Conservation (phyloP, 495 filamentous ascomycete species). For the Penicillium argentinense region DNA sequence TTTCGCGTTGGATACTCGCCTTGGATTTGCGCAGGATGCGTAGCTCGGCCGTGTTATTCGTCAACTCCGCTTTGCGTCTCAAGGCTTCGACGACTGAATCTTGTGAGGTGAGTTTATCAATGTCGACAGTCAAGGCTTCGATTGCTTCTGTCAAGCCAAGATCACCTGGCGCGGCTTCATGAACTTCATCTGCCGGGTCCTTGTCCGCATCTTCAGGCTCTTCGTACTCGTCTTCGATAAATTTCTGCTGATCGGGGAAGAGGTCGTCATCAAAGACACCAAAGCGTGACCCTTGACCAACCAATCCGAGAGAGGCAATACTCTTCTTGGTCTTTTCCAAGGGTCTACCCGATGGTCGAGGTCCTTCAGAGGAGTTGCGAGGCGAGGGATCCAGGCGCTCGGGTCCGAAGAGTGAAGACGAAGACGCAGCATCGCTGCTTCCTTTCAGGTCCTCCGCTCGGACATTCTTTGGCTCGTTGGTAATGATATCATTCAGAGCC, state of each 20-base stretch:
- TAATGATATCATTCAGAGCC: constrained; percentile 93
- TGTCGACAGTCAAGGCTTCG: constrained; percentile 76
- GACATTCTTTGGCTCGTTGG: constrained; percentile 66
- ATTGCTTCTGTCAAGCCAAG: constrained; percentile 93
- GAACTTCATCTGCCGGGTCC: constrained; percentile 76
- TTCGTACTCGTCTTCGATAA: constrained; percentile 80
- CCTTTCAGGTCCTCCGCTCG: constrained; percentile 62
- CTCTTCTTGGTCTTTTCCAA: constrained; percentile 65
- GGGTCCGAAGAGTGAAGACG: constrained; percentile 37
- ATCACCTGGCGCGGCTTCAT: constrained; percentile 94
- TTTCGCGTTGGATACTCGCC: constrained; percentile 86
- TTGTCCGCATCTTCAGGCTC: constrained; percentile 60
- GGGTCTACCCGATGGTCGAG: constrained; percentile 32
- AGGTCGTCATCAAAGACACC: constrained; percentile 96
- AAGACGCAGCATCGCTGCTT: constrained; percentile 47
- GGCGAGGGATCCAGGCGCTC: constrained; percentile 49
- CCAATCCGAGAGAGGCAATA: constrained; percentile 85
- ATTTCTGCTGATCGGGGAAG: constrained; percentile 86
- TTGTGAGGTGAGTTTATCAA: constrained; percentile 84
- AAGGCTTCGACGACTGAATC: constrained; percentile 90
- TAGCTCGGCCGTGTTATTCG: constrained; percentile 92
- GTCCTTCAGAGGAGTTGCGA: constrained; percentile 57
- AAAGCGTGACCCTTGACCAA: constrained; percentile 74
- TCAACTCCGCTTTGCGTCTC: constrained; percentile 90
- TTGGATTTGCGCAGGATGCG: constrained; percentile 93